These are phyloP conservation scores for Cicer yamashitae DNA, from an alignment of 306 rosid species.

Conservation along the genomic window DNA sequence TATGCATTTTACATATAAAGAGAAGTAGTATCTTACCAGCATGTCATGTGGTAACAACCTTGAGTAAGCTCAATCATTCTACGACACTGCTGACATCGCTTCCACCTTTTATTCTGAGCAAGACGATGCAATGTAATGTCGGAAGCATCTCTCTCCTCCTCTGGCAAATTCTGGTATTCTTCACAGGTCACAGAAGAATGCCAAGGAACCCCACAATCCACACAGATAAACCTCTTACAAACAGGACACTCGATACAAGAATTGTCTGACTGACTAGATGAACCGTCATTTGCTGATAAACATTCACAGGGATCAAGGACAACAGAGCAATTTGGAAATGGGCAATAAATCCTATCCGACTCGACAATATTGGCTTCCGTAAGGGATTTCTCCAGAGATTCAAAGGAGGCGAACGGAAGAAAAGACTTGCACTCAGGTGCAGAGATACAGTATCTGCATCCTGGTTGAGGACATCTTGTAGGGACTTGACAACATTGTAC, in stretches of 20 bases:
- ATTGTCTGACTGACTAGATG: slow-evolving; percentile 82
- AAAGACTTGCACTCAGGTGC: slow-evolving; percentile 70
- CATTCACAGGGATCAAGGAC: slow-evolving; percentile 79
- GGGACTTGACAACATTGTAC: slow-evolving; percentile 80
- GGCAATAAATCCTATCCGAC: slow-evolving; percentile 79
- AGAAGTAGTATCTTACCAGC: slow-evolving; percentile 71
- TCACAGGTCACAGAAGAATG: slow-evolving; percentile 88
- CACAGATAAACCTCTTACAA: slow-evolving; percentile 80
- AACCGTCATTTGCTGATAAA: slow-evolving; percentile 69
- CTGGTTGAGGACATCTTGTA: slow-evolving; percentile 78
- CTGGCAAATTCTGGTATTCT: slow-evolving; percentile 74
- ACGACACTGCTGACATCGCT: slow-evolving; percentile 89
- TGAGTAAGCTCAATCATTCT: slow-evolving; percentile 84
- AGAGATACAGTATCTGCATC: slow-evolving; percentile 80
- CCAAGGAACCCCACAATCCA: slow-evolving; percentile 91
- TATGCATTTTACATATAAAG: not conserved
- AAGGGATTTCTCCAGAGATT: slow-evolving; percentile 70
- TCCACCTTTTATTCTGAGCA: slow-evolving; percentile 84
- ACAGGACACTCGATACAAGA: slow-evolving; percentile 88
- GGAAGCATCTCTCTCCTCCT: slow-evolving; percentile 79
- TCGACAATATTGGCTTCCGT: slow-evolving; percentile 62
- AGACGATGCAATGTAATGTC: slow-evolving; percentile 74
- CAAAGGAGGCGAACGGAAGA: slow-evolving; percentile 74
- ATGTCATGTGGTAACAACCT: slow-evolving; percentile 92
- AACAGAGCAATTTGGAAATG: slow-evolving; percentile 83